Evolutionary conservation across 805 yeast species (phyloP), one percentile per base, ranked within the genome.

Genomic region (Monosporozyma aerobia): DNA sequence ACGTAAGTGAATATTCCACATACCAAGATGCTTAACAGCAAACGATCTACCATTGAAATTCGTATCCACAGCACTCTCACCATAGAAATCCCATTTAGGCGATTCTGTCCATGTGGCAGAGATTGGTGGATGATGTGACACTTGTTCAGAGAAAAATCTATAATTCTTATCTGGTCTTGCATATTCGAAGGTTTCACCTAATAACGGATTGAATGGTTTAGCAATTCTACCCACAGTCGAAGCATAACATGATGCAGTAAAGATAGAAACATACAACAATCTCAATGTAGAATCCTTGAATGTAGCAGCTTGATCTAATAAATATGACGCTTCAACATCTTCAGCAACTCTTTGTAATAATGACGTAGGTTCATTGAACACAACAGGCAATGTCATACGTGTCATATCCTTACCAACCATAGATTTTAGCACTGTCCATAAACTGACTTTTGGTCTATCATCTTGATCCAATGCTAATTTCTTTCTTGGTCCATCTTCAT

Each of bases 361-460:
- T 2, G 95, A 87, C 0, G 97, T 90, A 60, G 96, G 94, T 68
- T 92, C 99, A 64, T 92, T 92, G 73, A 92, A 92, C 0, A 96
- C 81, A n/a, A 92, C 99, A 1, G 99, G 99, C 33, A 92, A 77
- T 0, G 99, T 81, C 89, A 92, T 90, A 67, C 80, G 83, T 5
- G 98, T 90, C 95, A 94, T 89, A 69, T 92, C 99, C 65, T 90
- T 90, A 57, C 99, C 99, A 66, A 92, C 87, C 82, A 92, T 79
- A 1, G 95, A 87, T 68, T 89, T 90, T 65, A 92, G 77, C 54
- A 90, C 90, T 49, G 95, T 90, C 98, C 98, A 92, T 54, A 92
- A 73, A 19, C 96, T 86, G 45, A 92, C 82, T 62, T 80, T 80
- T 22, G 99, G 98, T 63, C 99, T 78, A 59, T 87, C 79, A 63